A percentile compares a stretch with the other conserved stretches of the same genome.
Evolutionary conservation across 768 basidiomycete species (phyloP).

Genomic region (Phylloporus sp.): DNA sequence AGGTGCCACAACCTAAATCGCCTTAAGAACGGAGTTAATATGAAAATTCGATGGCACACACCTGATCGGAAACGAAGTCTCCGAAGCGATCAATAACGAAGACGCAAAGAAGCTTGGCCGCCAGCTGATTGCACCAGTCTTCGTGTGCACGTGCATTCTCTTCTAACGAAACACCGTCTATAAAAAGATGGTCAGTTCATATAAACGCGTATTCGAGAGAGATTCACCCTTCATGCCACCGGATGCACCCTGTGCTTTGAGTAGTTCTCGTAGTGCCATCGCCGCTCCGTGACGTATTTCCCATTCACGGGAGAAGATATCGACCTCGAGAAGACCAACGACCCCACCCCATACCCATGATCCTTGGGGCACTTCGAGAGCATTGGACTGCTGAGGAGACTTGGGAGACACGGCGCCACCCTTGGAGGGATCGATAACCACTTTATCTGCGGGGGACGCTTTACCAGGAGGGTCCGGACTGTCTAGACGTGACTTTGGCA

Average conservation of each 20-base stretch:
- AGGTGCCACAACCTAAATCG: slow-evolving; percentile 78
- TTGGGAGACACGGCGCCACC: slow-evolving; percentile 84
- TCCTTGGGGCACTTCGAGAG: slow-evolving; percentile 70
- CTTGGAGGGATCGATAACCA: slow-evolving; percentile 74
- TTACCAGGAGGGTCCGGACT: slow-evolving; percentile 48
- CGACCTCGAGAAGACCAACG: slow-evolving; percentile 73
- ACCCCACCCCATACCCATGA: slow-evolving; percentile 87
- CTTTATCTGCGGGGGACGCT: slow-evolving; percentile 51
- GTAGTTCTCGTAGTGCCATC: slow-evolving; percentile 82
- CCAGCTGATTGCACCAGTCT: slow-evolving; percentile 86
- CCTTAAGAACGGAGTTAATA: neutral
- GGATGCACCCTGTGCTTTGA: slow-evolving; percentile 77
- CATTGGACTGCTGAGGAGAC: slow-evolving; percentile 70
- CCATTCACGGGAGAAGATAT: slow-evolving; percentile 84
- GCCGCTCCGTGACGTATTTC: slow-evolving; percentile 93
- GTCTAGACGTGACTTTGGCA: slow-evolving; percentile 50
- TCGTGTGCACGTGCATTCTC: slow-evolving; percentile 72
- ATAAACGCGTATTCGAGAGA: neutral
- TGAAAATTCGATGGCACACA: slow-evolving; percentile 16
- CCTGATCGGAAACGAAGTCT: slow-evolving; percentile 94
- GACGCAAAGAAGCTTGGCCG: slow-evolving; percentile 80
- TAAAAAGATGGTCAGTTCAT: slow-evolving; percentile 2
- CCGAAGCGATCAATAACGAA: slow-evolving; percentile 97
- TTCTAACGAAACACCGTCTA: slow-evolving; percentile 48
- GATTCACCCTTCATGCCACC: slow-evolving; percentile 75